phyloP scores from a whole-genome alignment of 306 rosid genomes.

The Fagus sylvatica region DNA sequence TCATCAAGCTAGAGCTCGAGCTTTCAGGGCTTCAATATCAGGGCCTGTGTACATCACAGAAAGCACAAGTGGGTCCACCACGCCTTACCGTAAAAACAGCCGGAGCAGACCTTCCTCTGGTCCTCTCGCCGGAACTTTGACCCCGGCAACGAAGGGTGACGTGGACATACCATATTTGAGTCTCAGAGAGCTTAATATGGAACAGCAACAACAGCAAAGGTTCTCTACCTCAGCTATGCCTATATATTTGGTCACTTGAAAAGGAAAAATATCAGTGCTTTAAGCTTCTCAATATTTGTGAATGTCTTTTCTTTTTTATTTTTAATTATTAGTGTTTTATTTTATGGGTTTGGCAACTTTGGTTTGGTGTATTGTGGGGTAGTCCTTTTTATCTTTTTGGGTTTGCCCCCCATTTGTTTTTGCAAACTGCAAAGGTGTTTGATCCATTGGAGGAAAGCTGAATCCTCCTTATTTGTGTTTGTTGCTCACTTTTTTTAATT shows the following conservation, averaged over 20 bases:
- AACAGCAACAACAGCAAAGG: conserved; percentile 62
- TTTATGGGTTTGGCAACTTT: neutral
- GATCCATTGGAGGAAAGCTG: conserved; percentile 32
- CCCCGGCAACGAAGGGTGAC: conserved; percentile 45
- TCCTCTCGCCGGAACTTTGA: conserved; percentile 66
- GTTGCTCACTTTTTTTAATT: conserved; percentile 23
- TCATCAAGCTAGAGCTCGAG: conserved; percentile 75
- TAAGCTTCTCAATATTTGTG: neutral
- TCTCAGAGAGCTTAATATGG: conserved; percentile 82
- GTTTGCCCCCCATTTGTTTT: neutral
- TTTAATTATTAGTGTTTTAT: neutral
- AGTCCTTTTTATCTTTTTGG: conserved; percentile 1
- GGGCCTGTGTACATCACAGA: conserved; percentile 86
- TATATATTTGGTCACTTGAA: conserved; percentile 74
- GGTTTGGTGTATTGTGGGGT: conserved; percentile 1
- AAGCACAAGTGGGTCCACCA: conserved; percentile 63
- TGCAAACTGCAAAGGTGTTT: conserved; percentile 20
- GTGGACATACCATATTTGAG: conserved; percentile 71
- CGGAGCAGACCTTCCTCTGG: conserved; percentile 67
- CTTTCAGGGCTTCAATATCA: conserved; percentile 70
- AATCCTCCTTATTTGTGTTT: conserved; percentile 41
- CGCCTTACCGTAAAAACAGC: conserved; percentile 53
- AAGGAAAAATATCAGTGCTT: neutral
- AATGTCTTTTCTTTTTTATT: neutral
- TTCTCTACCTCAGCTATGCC: conserved; percentile 77